A percentile compares a stretch with the other conserved stretches of the same genome.
Evolutionary conservation across 345 rosid species (phyloP).

Genomic region (Toxicodendron radicans): DNA sequence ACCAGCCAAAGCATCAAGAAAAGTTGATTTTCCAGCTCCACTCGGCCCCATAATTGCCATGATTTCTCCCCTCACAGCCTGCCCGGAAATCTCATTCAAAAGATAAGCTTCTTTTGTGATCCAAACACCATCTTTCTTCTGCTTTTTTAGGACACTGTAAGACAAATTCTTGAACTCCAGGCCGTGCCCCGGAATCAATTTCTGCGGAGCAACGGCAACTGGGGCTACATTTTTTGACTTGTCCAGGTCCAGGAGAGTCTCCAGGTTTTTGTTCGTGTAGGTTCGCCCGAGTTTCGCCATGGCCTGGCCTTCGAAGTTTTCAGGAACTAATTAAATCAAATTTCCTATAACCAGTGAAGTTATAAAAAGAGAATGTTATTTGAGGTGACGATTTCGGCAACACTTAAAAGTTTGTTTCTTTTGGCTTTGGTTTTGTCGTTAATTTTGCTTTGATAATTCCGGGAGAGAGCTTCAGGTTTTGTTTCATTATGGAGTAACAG

Average conservation of each 20-base stretch:
- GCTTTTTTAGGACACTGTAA: slow-evolving; percentile 57
- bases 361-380: not conserved
- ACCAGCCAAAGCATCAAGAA: slow-evolving; percentile 87
- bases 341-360: too few relatives aligned
- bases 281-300: slow-evolving; percentile 24
- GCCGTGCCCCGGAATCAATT: slow-evolving; percentile 49
- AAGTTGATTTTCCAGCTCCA: slow-evolving; percentile 89
- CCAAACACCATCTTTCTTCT: slow-evolving; percentile 53
- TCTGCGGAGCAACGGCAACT: slow-evolving; percentile 7
- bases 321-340: too few relatives aligned
- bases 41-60: slow-evolving; percentile 87
- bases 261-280: slow-evolving; percentile 39
- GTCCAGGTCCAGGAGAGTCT: slow-evolving; percentile 49
- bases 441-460: slow-evolving; percentile 28
- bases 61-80: slow-evolving; percentile 67
- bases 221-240: slow-evolving; percentile 5
- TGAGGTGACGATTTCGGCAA: not conserved
- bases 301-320: too few relatives aligned
- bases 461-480: not conserved
- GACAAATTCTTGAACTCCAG: slow-evolving; percentile 59
- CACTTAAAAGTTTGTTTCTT: not conserved
- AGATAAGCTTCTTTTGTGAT: slow-evolving; percentile 57
- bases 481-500: not conserved
- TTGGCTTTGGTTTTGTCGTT: slow-evolving; percentile 25
- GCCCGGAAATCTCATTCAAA: slow-evolving; percentile 72